Evolutionary conservation across 345 rosid species (phyloP), one percentile per base, ranked within the genome.

Genomic region (Eucalyptus urophylla): DNA sequence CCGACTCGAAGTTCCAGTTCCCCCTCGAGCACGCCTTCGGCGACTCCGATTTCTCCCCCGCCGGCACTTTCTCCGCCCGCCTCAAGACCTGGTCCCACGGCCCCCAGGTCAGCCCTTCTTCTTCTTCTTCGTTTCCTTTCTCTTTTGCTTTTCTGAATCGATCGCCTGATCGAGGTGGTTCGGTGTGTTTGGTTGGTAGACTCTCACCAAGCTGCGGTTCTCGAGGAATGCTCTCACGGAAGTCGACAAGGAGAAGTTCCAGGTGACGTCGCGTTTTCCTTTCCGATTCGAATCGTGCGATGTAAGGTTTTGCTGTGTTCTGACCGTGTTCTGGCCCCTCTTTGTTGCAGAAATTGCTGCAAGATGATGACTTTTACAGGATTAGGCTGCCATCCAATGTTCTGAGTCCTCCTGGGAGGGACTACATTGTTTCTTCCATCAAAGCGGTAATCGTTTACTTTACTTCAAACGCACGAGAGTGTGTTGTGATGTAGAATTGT

Each of bases 1-100:
- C 96, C 43, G 99, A 98, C 87, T 97, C 99, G 22, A 98, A 98
- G 95, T 92, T 98, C 96, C 99, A 96, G 86, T 97, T 98, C 90
- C 81, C 96, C 33, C 96, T 98, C 54, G 97, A 98, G 31, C 99
- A 98, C 90, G 97, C 99, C 72, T 97, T 98, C 49, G 98, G 98
- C 1, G 98, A 97, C 88, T 95, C 98, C 76, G 96, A 93, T 92
- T 97, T 98, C 92, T 89, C 92, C 56, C 93, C 96, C 29, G 98
- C 98, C 29, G 99, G 98, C 72, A 93, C 95, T 90, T 98, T 98
- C 94, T 94, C 99, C 47, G 99, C 98, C 86, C 99, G 99, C 88
- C 96, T 98, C 91, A 98, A 94, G 93, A 93, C 97, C 76, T 94
- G 95, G 94, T 94, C 90, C 87, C 97, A 95, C 83, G 99, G 99